A percentile compares a stretch with the other conserved stretches of the same genome.
These are phyloP conservation scores for Auricularia sp. DNA, from an alignment of 768 basidiomycete species.

Conservation along the genomic window DNA sequence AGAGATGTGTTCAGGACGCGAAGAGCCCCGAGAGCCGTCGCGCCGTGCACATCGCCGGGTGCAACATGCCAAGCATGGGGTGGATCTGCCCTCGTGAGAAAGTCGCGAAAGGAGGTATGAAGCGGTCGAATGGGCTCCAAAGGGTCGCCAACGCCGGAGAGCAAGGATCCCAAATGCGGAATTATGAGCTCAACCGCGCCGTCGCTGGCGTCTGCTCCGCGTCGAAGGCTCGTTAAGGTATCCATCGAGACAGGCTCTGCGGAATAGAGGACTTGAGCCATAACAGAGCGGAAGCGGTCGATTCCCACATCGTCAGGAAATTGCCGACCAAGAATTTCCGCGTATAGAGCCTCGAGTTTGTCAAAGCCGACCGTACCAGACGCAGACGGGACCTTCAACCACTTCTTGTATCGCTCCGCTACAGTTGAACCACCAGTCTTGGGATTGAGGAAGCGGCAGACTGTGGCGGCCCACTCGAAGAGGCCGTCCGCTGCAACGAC, in stretches of 20 bases:
- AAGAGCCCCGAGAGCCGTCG: background rate
- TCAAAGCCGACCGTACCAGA: no score
- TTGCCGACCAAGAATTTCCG: background rate
- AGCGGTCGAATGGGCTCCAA: no score
- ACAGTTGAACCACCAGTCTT: no score
- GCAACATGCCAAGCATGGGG: background rate
- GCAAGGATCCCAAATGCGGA: no score
- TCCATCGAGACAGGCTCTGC: background rate
- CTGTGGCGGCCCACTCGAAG: no score
- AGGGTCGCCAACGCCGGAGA: no score
- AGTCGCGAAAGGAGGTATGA: no score
- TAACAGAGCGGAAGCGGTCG: background rate
- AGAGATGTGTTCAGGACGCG: background rate
- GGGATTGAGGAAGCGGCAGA: no score
- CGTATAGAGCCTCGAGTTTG: no score
- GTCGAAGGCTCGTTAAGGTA: background rate
- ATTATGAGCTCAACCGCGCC: background rate
- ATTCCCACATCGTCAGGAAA: background rate
- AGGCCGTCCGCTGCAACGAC: no score
- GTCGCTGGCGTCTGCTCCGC: background rate
- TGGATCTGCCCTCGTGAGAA: background rate
- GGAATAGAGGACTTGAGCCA: background rate
- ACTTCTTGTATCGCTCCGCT: no score
- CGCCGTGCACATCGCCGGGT: background rate
- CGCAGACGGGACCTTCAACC: no score